phyloP scores from a whole-genome alignment of 2,329 filamentous ascomycete species.

The Fusarium sacchari region DNA sequence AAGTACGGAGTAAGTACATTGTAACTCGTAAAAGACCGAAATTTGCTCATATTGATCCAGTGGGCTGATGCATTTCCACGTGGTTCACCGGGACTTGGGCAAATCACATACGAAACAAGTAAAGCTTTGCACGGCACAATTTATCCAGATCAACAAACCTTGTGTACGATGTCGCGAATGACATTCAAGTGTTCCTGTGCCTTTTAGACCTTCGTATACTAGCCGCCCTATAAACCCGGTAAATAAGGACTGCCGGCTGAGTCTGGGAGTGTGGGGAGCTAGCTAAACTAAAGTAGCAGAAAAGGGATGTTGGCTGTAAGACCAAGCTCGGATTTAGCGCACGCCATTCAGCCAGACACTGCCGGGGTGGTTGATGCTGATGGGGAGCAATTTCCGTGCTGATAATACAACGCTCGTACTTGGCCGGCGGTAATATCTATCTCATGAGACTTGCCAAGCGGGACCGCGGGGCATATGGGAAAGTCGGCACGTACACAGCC shows the following conservation, averaged over 20 bases:
- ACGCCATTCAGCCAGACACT: not conserved
- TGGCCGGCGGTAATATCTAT: conserved; percentile 21
- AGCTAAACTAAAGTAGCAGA: not conserved
- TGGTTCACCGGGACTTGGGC: conserved; percentile 24
- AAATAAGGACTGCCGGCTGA: conserved; percentile 4
- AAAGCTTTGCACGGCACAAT: conserved; percentile 10
- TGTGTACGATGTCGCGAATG: conserved; percentile 19
- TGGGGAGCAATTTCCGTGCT: conserved; percentile 10
- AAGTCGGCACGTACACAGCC: conserved; percentile 38
- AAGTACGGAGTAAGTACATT: not conserved
- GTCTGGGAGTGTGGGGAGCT: not conserved
- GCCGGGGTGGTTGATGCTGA: not conserved
- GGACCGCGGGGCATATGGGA: conserved; percentile 33
- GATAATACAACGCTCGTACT: conserved; percentile 16
- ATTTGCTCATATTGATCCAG: not conserved
- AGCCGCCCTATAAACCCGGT: conserved; percentile 17
- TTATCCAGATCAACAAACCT: not conserved
- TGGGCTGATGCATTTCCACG: conserved; percentile 16
- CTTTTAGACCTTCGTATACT: not conserved
- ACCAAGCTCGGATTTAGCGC: not conserved
- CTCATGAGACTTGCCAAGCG: conserved; percentile 37
- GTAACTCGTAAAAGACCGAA: not conserved
- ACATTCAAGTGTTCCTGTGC: not conserved
- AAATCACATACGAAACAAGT: conserved; percentile 13
- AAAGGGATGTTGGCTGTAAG: not conserved